A percentile compares a stretch with the other conserved stretches of the same genome.
Conservation (phyloP, 768 basidiomycete species). For the Suillus clintonianus region DNA sequence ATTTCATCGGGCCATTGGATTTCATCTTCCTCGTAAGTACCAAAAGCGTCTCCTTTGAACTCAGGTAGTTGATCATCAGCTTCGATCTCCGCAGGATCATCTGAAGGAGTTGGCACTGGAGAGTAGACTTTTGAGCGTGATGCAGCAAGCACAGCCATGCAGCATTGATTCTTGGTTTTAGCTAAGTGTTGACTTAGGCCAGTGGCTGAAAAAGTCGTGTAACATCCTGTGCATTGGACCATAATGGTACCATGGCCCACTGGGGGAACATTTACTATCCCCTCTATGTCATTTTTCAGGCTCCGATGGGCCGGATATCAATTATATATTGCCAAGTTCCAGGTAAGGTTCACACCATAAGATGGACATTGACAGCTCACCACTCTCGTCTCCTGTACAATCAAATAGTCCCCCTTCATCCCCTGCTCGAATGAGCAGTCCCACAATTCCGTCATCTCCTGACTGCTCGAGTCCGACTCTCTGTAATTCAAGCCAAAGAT, state of each 20-base stretch:
- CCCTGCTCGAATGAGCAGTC: not conserved
- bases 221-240: not conserved
- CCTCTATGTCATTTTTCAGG: not conserved
- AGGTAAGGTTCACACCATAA: not conserved
- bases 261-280: too few relatives aligned
- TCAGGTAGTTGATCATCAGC: not conserved
- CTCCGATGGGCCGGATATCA: not conserved
- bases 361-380: not conserved
- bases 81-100: not conserved
- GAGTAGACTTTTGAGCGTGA: not conserved
- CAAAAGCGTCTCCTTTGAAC: not conserved
- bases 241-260: too few relatives aligned
- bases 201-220: not conserved
- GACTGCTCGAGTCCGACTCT: not conserved
- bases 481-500: not conserved
- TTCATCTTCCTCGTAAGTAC: too few relatives aligned
- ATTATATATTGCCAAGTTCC: too few relatives aligned
- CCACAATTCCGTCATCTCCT: not conserved
- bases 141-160: not conserved
- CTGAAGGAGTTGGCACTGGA: not conserved
- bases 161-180: not conserved
- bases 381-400: not conserved
- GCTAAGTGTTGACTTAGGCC: too few relatives aligned
- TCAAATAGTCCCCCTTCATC: not conserved
- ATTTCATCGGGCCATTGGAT: not conserved